phyloP scores from a whole-genome alignment of 371 early-diverging fungal genomes.

The Lichtheimia ramosa region DNA sequence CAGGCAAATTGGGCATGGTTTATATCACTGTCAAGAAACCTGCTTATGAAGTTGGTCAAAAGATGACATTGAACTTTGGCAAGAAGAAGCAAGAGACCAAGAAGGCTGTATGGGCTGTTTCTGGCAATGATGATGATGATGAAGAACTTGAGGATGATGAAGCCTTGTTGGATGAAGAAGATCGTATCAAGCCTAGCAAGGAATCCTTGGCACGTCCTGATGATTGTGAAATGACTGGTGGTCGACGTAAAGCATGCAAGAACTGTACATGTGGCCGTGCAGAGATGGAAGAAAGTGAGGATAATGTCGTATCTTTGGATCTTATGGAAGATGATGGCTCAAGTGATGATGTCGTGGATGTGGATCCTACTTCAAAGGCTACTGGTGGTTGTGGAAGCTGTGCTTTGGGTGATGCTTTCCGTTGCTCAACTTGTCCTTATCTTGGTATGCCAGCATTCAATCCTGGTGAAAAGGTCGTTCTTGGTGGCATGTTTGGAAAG shows the following conservation, averaged over 20 bases:
- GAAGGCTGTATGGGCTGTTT: slow-evolving; percentile 32
- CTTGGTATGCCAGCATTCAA: slow-evolving; percentile 98
- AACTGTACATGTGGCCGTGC: slow-evolving; percentile 96
- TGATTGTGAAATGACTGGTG: slow-evolving; percentile 63
- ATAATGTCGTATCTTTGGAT: slow-evolving; percentile 73
- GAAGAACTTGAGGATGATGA: slow-evolving; percentile 88
- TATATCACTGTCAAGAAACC: slow-evolving; percentile 76
- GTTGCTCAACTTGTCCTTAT: slow-evolving; percentile 98
- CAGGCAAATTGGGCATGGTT: slow-evolving; percentile 45
- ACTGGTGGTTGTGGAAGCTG: slow-evolving; percentile 77
- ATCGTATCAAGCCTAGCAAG: slow-evolving; percentile 73
- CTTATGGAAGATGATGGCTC: slow-evolving; percentile 41
- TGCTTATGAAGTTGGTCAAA: slow-evolving; percentile 80
- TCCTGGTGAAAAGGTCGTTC: slow-evolving; percentile 92
- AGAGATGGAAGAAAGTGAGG: slow-evolving; percentile 61
- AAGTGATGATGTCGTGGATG: slow-evolving; percentile 50
- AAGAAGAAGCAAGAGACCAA: slow-evolving; percentile 41
- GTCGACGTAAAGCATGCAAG: slow-evolving; percentile 94
- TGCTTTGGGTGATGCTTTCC: slow-evolving; percentile 98
- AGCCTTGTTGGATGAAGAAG: slow-evolving; percentile 83
- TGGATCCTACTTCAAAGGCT: slow-evolving; percentile 61
- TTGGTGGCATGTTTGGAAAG: slow-evolving; percentile 63
- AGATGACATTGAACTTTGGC: slow-evolving; percentile 40
- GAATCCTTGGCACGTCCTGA: slow-evolving; percentile 71
- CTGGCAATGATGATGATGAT: slow-evolving; percentile 45